These are phyloP conservation scores for Scheffersomyces quercinus DNA, from an alignment of 1,139 yeast species.

Conservation along the genomic window DNA sequence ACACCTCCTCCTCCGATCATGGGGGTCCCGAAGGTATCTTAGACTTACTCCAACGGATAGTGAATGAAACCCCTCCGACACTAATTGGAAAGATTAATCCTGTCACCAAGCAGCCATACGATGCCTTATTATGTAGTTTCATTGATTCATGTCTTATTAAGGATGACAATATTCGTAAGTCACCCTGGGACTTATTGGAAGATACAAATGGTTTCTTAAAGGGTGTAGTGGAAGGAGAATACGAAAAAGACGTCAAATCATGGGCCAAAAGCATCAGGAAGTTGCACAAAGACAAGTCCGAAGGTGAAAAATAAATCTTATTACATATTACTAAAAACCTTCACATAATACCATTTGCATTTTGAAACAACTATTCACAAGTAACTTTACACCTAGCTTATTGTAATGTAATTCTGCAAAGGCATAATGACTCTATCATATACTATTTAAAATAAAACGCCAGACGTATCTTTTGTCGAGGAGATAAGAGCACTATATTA, in stretches of 20 bases:
- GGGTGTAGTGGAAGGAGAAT: slow-evolving; percentile 40
- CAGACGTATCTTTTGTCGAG: too few relatives aligned
- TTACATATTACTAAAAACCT: background rate
- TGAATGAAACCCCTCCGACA: slow-evolving; percentile 87
- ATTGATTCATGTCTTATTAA: slow-evolving; percentile 68
- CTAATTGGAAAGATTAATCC: slow-evolving; percentile 36
- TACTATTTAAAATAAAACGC: background rate
- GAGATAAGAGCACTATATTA: background rate
- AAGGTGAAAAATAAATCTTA: slow-evolving; percentile 2
- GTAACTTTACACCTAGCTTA: too few relatives aligned
- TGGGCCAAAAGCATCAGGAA: slow-evolving; percentile 54
- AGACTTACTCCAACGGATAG: slow-evolving; percentile 87
- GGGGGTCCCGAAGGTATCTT: slow-evolving; percentile 79
- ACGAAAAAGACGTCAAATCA: slow-evolving; percentile 42
- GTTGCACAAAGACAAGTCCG: slow-evolving; percentile 24
- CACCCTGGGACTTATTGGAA: slow-evolving; percentile 57
- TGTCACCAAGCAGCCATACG: slow-evolving; percentile 28
- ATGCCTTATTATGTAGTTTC: slow-evolving; percentile 54
- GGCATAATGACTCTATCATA: background rate
- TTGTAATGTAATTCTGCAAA: too few relatives aligned
- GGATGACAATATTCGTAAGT: slow-evolving; percentile 62
- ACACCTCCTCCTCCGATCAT: slow-evolving; percentile 10
- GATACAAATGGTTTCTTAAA: slow-evolving; percentile 44
- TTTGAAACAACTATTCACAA: too few relatives aligned
- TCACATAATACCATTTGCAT: too few relatives aligned